Evolutionary conservation across 2,329 filamentous ascomycete species (phyloP).

Genomic region (Alternaria viburni): DNA sequence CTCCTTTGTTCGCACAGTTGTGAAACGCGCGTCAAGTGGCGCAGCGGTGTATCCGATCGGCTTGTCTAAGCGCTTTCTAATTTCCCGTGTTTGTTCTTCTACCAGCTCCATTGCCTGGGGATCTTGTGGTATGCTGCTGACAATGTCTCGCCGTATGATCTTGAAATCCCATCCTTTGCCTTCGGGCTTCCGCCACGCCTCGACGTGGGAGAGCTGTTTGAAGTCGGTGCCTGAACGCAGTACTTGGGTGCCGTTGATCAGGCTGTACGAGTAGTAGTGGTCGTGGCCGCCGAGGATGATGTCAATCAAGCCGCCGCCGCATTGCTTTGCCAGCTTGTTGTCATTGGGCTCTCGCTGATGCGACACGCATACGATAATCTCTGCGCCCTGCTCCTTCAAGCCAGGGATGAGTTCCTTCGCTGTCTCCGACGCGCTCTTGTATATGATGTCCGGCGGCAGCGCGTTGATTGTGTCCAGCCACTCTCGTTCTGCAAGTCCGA

Average conservation of each 20-base stretch:
- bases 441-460: constrained; percentile 80
- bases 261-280: constrained; percentile 80
- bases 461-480: constrained; percentile 90
- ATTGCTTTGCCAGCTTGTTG: constrained; percentile 78
- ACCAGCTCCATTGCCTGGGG: constrained; percentile 66
- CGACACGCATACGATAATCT: constrained; percentile 81
- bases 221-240: constrained; percentile 91
- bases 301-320: constrained; percentile 75
- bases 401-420: constrained; percentile 76
- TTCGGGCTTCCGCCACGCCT: constrained; percentile 67
- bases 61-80: constrained; percentile 80
- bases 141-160: constrained; percentile 76
- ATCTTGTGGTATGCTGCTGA: constrained; percentile 71
- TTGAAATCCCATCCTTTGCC: constrained; percentile 75
- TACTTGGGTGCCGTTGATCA: constrained; percentile 81
- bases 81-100: constrained; percentile 70
- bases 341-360: constrained; percentile 91
- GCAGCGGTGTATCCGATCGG: constrained; percentile 80
- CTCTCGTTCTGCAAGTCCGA: constrained; percentile 85
- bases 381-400: constrained; percentile 76
- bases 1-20: constrained; percentile 76
- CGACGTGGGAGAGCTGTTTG: constrained; percentile 88
- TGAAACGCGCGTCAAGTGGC: constrained; percentile 85
- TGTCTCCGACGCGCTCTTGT: constrained; percentile 77
- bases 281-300: constrained; percentile 89